These are phyloP conservation scores for Vitis hybrid DNA, from an alignment of 177 flowering plant genomes.

Conservation along the genomic window DNA sequence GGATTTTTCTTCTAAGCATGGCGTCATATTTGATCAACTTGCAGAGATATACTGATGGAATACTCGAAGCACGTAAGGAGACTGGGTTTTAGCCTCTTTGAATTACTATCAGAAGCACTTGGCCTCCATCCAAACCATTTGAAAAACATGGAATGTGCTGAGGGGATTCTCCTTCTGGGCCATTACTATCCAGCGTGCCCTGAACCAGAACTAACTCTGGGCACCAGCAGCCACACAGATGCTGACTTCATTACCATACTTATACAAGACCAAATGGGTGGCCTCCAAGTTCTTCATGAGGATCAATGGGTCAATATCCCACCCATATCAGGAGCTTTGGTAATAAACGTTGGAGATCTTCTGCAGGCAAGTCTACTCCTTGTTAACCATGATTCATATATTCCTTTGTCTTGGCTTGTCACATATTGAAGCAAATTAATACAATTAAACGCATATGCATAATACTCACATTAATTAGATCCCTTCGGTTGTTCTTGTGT, in stretches of 20 bases:
- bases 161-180: slow-evolving; percentile 2
- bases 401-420: background rate
- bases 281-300: slow-evolving; percentile 42
- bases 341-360: slow-evolving; percentile 46
- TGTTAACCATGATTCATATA: background rate
- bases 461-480: too few relatives aligned
- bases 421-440: background rate
- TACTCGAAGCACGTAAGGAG: slow-evolving; percentile 19
- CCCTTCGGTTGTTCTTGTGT: too few relatives aligned
- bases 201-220: slow-evolving; percentile 44
- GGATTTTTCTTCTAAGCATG: background rate
- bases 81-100: slow-evolving; percentile 21
- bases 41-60: slow-evolving; percentile 25
- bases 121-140: slow-evolving; percentile 33
- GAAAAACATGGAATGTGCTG: slow-evolving; percentile 26
- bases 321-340: slow-evolving; percentile 34
- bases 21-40: background rate
- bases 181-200: slow-evolving; percentile 53
- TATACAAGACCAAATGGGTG: slow-evolving; percentile 47
- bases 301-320: slow-evolving; percentile 42
- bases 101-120: slow-evolving; percentile 44
- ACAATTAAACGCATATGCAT: too few relatives aligned
- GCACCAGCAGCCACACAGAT: slow-evolving; percentile 36
- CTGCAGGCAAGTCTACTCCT: slow-evolving; percentile 29
- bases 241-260: slow-evolving; percentile 32